Evolutionary conservation across 306 rosid genomes (phyloP), one percentile per base, ranked within the genome.

Genomic region (Sicyos baderoa): DNA sequence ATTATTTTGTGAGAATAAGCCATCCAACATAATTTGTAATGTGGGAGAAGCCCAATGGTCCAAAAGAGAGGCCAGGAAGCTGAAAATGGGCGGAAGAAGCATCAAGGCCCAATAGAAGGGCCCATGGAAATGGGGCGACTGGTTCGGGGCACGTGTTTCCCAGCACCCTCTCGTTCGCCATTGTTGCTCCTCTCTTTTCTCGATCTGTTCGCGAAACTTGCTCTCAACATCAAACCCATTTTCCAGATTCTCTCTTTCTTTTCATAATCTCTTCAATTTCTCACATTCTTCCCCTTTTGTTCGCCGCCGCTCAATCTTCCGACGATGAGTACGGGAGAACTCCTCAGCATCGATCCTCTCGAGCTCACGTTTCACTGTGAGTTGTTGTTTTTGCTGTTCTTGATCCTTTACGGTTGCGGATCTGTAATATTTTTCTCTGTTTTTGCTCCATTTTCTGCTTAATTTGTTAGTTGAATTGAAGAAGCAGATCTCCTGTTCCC

Each of bases 401-500:
- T 13, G 2, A 10, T 72, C 40, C 25, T 50, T 15, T 52, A 50
- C 29, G 15, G 6, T 69, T 22, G 3, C 52, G 56, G 86, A 73
- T 83, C 86, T 79, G 50, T 61, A 61, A 52, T 62, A n/a, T 53
- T 78, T 68, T 76, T 68, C 29, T 68, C 6, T 12, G 12, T 53
- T 35, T 72, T 21, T 40, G 42, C 45, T 37, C 7, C 9, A 5
- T 61, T 68, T 74, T 70, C 0, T n/a, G 58, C 65, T 57, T 22
- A 11, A 18, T 13, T 47, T 71, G 61, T 77, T 73, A 91, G 97
- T 91, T 79, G 96, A 91, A 78, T 80, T 91, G 85, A 91, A 77
- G 88, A 89, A 85, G 82, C 96, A 88, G 97, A 91, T 91, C 91
- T 87, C 95, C 3, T 89, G 90, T 68, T 82, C 94, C 80, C 95